Base-by-base conservation (phyloP, 2,329 filamentous ascomycete genomes). In the Rhynchosporium secalis region DNA sequence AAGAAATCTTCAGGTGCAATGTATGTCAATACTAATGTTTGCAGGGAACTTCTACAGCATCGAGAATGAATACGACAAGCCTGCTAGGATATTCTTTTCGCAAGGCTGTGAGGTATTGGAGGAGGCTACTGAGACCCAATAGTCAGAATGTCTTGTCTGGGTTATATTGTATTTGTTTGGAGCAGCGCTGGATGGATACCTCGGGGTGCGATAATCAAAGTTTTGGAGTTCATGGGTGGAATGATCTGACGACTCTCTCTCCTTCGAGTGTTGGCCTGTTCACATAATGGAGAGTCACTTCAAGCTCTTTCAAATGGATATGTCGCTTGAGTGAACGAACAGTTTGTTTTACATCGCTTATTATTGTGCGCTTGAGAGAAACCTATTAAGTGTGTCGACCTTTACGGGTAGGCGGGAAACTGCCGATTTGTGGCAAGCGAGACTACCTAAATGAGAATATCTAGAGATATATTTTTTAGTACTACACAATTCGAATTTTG, bases 21-120 rank as follows among this genome's bases (percentile, higher is more conserved):
- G 20, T 20, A 20, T 20, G 20, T 20, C 20, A 20, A 20, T 54
- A 57, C 65, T 71, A 63, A 71, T 31, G n/a, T 47, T 33, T 28
- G 15, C 1, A 97, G 94, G 94, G 57, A 98, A 98, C 73, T 90
- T 92, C 70, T 99, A 99, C 77, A 90, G 89, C 72, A 96, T 99
- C 71, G 82, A 83, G 60, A 99, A 98, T 75, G 86, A 91, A 61
- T 86, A 87, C 71, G 82, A 88, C 66, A 80, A 81, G 64, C 83
- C 86, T 4, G 90, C 91, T 4, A 86, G 90, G 45, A 82, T 98
- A 55, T 98, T 98, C 79, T 99, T 98, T 76, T 87, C 92, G 0
- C 95, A 99, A 75, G 94, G 89, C 6, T 94, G 89, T 75, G 91
- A 88, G 66, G 51, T 70, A 48, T 40, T 58, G 6, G 69, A 62